Conservation (phyloP, 306 rosid species). For the Hippophae tibetana region DNA sequence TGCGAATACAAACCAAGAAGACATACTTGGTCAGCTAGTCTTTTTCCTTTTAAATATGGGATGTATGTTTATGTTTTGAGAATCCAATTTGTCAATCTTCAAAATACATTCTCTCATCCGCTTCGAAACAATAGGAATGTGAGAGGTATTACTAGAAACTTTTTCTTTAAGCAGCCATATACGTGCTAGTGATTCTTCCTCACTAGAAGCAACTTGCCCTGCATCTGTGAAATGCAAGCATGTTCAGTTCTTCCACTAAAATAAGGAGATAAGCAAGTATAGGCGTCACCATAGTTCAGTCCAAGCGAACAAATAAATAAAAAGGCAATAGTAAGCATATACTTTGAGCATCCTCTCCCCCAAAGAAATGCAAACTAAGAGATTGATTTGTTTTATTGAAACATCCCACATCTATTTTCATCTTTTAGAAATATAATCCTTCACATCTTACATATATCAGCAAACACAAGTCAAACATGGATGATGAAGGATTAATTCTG, state of each 20-base stretch:
- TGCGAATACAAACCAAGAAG: slow-evolving; percentile 4
- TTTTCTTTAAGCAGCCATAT: slow-evolving; percentile 54
- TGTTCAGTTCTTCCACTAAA: slow-evolving; percentile 4
- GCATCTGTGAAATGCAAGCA: slow-evolving; percentile 18
- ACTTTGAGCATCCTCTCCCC: too few relatives aligned
- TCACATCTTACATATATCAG: too few relatives aligned
- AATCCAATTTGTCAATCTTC: slow-evolving; percentile 53
- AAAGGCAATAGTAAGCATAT: too few relatives aligned
- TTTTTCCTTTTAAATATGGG: slow-evolving; percentile 53
- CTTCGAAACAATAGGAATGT: slow-evolving; percentile 52
- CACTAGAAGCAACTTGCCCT: slow-evolving; percentile 25
- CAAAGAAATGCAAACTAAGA: too few relatives aligned
- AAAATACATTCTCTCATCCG: slow-evolving; percentile 66
- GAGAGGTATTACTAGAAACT: slow-evolving; percentile 41
- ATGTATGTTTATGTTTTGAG: slow-evolving; percentile 39
- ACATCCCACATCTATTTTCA: too few relatives aligned
- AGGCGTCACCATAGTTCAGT: not conserved
- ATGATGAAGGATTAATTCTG: too few relatives aligned
- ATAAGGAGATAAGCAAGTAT: not conserved
- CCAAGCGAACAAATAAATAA: not conserved
- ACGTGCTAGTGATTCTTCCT: slow-evolving; percentile 12
- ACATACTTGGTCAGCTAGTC: slow-evolving; percentile 25
- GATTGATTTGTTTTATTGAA: too few relatives aligned
- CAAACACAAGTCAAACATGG: too few relatives aligned
- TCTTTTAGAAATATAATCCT: too few relatives aligned